Evolutionary conservation across 805 yeast species (phyloP).

Genomic region (Suhomyces sp.): DNA sequence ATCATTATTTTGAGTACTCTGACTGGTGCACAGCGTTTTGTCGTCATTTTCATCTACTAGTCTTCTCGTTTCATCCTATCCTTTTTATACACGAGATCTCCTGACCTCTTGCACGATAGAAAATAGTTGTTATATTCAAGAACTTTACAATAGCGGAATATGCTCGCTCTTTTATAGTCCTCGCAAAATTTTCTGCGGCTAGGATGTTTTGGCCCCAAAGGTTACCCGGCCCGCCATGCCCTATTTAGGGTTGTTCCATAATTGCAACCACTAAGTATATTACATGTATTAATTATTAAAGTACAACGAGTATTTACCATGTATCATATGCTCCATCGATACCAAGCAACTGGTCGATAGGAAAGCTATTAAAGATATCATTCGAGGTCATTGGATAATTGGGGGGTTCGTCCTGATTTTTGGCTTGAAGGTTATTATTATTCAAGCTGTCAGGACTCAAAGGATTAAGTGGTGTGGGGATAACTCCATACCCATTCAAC

Average conservation of each 20-base stretch:
- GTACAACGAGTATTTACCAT: background rate
- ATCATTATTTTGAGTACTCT: constrained; percentile 45
- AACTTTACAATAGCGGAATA: background rate
- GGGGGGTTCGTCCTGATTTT: background rate
- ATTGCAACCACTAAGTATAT: background rate
- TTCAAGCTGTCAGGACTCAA: constrained; percentile 7
- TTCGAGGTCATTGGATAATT: constrained; percentile 1
- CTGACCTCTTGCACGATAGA: constrained; percentile 9
- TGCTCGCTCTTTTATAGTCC: constrained; percentile 1
- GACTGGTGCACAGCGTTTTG: constrained; percentile 55
- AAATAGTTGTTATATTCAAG: background rate
- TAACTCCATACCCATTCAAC: background rate
- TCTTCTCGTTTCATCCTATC: constrained; percentile 8
- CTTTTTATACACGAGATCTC: constrained; percentile 8
- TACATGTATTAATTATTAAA: background rate
- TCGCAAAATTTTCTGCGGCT: background rate
- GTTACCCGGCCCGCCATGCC: background rate
- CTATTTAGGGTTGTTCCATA: background rate
- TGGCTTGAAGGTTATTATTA: background rate
- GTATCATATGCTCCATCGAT: constrained; percentile 1
- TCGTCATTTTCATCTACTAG: constrained; percentile 27
- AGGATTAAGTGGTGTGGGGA: constrained; percentile 1
- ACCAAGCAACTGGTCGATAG: constrained; percentile 6
- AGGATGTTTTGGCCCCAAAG: background rate
- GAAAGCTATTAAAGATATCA: constrained; percentile 6